Evolutionary conservation across 371 early-diverging fungal genomes (phyloP).

Genomic region (Rhizomucor pusillus): DNA sequence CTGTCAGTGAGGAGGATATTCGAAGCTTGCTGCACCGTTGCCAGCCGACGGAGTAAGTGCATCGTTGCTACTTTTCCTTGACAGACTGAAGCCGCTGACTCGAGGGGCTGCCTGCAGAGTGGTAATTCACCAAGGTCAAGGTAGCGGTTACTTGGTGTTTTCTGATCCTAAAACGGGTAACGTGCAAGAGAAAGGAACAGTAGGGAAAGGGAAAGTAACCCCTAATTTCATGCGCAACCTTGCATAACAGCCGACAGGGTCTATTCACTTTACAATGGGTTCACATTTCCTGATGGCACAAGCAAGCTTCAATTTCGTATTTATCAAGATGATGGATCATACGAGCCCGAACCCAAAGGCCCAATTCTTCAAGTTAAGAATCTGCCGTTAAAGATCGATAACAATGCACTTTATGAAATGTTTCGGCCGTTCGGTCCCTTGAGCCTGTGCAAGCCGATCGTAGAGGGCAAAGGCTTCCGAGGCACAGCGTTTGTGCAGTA

Average conservation of each 20-base stretch:
- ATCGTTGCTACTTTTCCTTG: neutral
- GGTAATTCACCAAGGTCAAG: conserved; percentile 11
- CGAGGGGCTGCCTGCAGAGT: conserved; percentile 1
- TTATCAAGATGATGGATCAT: conserved; percentile 6
- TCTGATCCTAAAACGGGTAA: conserved; percentile 19
- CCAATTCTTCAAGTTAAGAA: conserved; percentile 31
- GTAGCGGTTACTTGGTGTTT: conserved; percentile 15
- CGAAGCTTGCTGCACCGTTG: conserved; percentile 37
- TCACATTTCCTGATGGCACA: conserved; percentile 18
- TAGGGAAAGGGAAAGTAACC: neutral
- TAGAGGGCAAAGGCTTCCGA: conserved; percentile 20
- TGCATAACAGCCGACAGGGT: conserved; percentile 15
- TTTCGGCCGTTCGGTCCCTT: conserved; percentile 46
- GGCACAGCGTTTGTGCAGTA: conserved; percentile 37
- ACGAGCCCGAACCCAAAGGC: conserved; percentile 22
- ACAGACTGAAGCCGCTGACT: neutral
- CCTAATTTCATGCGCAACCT: neutral
- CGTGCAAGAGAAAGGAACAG: neutral
- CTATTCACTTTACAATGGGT: conserved; percentile 26
- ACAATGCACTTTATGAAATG: conserved; percentile 25
- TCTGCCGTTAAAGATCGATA: conserved; percentile 22
- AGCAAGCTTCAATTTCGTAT: conserved; percentile 21
- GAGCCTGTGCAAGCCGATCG: conserved; percentile 27
- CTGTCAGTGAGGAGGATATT: conserved; percentile 38
- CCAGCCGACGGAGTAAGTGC: conserved; percentile 42